Evolutionary conservation across 257 asterid genomes (phyloP), one percentile per base, ranked within the genome.

Genomic region (Scutellaria baicalensis): DNA sequence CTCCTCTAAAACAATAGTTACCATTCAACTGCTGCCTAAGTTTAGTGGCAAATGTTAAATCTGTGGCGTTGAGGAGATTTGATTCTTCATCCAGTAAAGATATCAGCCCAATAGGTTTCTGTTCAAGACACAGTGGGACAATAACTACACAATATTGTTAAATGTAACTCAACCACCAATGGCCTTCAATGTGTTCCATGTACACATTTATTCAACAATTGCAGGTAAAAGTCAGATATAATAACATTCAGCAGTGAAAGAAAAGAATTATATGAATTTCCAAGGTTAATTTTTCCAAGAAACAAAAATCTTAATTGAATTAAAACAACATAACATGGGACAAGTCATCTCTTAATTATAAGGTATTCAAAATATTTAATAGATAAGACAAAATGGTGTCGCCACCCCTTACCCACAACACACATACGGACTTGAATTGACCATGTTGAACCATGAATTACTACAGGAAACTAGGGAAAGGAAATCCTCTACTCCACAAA

Each of bases 41-140:
- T 78, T 91, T 89, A 73, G 80, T 64, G 33, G 89, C 83, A 72
- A 94, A 82, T 59, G 97, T 86, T 73, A 84, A 77, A 80, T 84
- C 88, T 64, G 91, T 89, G 52, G 98, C 90, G 71, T 78, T 82
- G 12, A 89, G 87, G 60, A 84, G 84, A 77, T 80, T 85, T 55
- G 96, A 91, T 72, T 84, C 98, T 82, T 91, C 99, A 70, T 91
- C 97, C 92, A 91, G 66, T 68, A 94, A 76, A 59, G 96, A 87
- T 78, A 91, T 83, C 66, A 94, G 83, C 75, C 98, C 99, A 73
- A 76, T 75, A 49, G 95, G 96, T 75, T 73, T 91, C 97, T 94
- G 89, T 68, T 72, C 20, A 74, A 84, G 63, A 80, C 44, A 49
- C 75, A 68, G 54, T 2, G 39, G 50, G 56, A 47, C 52, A 65